phyloP scores from a whole-genome alignment of 345 rosid genomes.

The Arabis hirsuta region DNA sequence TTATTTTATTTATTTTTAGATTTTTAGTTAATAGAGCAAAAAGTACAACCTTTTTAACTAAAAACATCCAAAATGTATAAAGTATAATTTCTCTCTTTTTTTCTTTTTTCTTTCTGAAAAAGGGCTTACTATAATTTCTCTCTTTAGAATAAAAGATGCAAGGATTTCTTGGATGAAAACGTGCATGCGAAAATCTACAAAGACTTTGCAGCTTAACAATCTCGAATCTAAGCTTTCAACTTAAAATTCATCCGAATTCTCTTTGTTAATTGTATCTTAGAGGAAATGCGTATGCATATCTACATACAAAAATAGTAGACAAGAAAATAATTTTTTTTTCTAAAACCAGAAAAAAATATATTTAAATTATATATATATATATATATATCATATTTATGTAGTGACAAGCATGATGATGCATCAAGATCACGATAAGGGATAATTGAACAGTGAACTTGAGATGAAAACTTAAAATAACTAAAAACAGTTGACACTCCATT shows the following conservation, averaged over 20 bases:
- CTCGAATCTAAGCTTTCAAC: slow-evolving; percentile 14
- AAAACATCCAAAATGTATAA: too few species aligned
- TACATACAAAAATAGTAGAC: background rate
- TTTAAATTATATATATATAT: slow-evolving; percentile 9
- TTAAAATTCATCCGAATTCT: slow-evolving; percentile 1
- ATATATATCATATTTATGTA: slow-evolving; percentile 33
- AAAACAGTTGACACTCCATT: slow-evolving; percentile 41
- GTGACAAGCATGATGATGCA: slow-evolving; percentile 46
- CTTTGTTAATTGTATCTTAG: background rate
- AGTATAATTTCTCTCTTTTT: too few species aligned
- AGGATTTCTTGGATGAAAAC: background rate
- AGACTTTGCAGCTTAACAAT: background rate
- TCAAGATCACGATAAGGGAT: slow-evolving; percentile 32
- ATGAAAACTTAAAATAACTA: slow-evolving; percentile 24
- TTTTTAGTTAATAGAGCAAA: too few species aligned
- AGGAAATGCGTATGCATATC: slow-evolving; percentile 1
- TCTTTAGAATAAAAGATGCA: slow-evolving; percentile 12
- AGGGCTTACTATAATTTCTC: background rate
- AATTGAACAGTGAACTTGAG: slow-evolving; percentile 36
- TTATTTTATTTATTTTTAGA: too few species aligned
- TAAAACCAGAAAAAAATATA: background rate
- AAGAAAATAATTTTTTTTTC: background rate
- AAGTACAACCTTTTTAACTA: too few species aligned
- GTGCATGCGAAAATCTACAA: background rate
- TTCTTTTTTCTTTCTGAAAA: too few species aligned